Conservation (phyloP, 305 asterid genomes). For the Rubia tinctorum region DNA sequence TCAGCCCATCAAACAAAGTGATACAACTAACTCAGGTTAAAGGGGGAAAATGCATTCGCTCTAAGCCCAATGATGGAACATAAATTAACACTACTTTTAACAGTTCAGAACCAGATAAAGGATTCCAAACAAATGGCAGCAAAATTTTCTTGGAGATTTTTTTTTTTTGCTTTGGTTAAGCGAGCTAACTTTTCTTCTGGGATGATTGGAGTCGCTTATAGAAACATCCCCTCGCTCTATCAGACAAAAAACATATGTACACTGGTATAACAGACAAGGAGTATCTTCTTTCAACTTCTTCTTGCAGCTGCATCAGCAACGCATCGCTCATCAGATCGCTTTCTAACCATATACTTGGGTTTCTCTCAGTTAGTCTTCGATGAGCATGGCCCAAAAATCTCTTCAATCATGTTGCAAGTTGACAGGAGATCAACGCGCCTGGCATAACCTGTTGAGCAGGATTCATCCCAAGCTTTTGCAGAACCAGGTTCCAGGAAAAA, state of each 20-base stretch:
- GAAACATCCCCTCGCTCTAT: neutral
- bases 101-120: neutral
- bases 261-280: neutral
- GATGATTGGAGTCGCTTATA: neutral
- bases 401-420: slow-evolving; percentile 37
- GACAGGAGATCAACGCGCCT: slow-evolving; percentile 26
- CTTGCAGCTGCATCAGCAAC: too few species aligned
- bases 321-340: too few species aligned
- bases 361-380: slow-evolving; percentile 17
- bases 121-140: neutral
- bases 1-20: neutral
- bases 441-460: slow-evolving; percentile 12
- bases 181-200: neutral
- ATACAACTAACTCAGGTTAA: neutral
- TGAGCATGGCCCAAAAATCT: slow-evolving; percentile 30
- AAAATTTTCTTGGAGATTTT: neutral
- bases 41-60: neutral
- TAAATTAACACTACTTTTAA: neutral
- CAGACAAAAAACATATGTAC: slow-evolving; percentile 11
- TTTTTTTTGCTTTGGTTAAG: neutral
- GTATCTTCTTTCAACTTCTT: neutral
- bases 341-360: too few species aligned
- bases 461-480: slow-evolving; percentile 23
- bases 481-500: slow-evolving; percentile 16
- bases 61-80: neutral